Conservation (phyloP, 2,329 filamentous ascomycete species). For the Neopestalotiopsis clavispora region DNA sequence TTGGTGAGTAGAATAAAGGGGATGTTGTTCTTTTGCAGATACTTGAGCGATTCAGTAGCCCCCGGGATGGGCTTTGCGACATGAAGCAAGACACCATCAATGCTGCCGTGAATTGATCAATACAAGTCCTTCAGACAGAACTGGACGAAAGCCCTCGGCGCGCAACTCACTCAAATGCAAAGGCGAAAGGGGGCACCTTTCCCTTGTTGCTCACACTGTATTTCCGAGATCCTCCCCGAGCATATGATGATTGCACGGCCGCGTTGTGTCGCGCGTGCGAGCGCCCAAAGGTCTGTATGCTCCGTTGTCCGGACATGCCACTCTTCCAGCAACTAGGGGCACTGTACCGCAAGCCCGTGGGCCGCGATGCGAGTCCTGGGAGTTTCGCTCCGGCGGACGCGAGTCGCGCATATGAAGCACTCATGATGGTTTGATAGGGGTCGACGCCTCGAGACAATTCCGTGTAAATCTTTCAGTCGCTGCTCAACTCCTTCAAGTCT, state of each 20-base stretch:
- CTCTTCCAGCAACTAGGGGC: neutral
- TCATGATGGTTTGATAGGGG: neutral
- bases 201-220: slow-evolving; percentile 11
- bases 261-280: neutral
- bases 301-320: neutral
- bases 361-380: neutral
- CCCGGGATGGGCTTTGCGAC: slow-evolving; percentile 79
- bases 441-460: neutral
- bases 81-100: slow-evolving; percentile 94
- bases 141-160: too few species aligned
- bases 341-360: neutral
- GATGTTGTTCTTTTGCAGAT: slow-evolving; percentile 75
- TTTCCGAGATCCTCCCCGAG: neutral
- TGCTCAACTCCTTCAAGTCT: neutral
- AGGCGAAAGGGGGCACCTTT: slow-evolving; percentile 41
- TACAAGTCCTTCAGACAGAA: too few species aligned
- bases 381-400: neutral
- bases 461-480: neutral
- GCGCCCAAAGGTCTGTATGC: neutral
- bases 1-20: slow-evolving; percentile 97
- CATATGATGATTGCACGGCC: neutral
- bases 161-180: slow-evolving; percentile 41
- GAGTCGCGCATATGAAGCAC: neutral
- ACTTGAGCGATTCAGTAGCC: slow-evolving; percentile 73
- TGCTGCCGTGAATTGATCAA: slow-evolving; percentile 45